Percentiles rank a stretch among this genome's conserved stretches.
Evolutionary conservation across 2,329 filamentous ascomycete species (phyloP).

Genomic region (Pseudomassariella vexata): DNA sequence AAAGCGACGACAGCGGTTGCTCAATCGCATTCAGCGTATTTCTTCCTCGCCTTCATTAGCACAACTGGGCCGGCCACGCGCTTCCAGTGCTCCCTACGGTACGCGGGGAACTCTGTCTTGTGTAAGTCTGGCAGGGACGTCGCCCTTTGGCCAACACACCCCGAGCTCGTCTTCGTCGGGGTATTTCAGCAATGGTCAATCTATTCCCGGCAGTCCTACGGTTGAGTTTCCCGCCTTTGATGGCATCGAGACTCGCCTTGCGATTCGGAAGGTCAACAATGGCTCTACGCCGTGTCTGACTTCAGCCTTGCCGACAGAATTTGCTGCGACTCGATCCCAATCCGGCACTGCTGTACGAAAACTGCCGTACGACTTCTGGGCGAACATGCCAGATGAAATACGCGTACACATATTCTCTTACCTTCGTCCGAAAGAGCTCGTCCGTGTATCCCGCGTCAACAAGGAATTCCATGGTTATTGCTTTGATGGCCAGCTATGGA

Average conservation of each 20-base stretch:
- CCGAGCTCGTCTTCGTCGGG: slow-evolving; percentile 24
- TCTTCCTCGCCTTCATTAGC: slow-evolving; percentile 72
- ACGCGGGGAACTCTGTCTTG: slow-evolving; percentile 46
- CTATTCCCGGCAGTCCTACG: slow-evolving; percentile 31
- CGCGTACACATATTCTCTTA: slow-evolving; percentile 72
- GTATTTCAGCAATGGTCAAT: slow-evolving; percentile 27
- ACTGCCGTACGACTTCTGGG: slow-evolving; percentile 64
- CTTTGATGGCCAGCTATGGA: slow-evolving; percentile 94
- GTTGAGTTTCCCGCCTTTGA: slow-evolving; percentile 34
- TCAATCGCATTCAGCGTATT: slow-evolving; percentile 73
- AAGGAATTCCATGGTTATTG: slow-evolving; percentile 76
- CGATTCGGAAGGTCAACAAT: slow-evolving; percentile 48
- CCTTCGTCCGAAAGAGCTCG: slow-evolving; percentile 73
- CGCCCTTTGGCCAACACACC: slow-evolving; percentile 31
- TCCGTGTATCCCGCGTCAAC: slow-evolving; percentile 71
- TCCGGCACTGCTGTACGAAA: slow-evolving; percentile 23
- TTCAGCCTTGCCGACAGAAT: slow-evolving; percentile 56
- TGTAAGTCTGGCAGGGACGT: slow-evolving; percentile 41
- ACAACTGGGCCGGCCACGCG: slow-evolving; percentile 56
- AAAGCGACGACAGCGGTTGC: slow-evolving; percentile 63
- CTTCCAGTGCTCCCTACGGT: slow-evolving; percentile 64
- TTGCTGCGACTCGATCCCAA: slow-evolving; percentile 39
- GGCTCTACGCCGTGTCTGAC: slow-evolving; percentile 32
- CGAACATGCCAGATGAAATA: slow-evolving; percentile 74
- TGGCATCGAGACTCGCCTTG: slow-evolving; percentile 41